Conservation (phyloP, 164 flowering plant species). For the Kingdonia uniflora region DNA sequence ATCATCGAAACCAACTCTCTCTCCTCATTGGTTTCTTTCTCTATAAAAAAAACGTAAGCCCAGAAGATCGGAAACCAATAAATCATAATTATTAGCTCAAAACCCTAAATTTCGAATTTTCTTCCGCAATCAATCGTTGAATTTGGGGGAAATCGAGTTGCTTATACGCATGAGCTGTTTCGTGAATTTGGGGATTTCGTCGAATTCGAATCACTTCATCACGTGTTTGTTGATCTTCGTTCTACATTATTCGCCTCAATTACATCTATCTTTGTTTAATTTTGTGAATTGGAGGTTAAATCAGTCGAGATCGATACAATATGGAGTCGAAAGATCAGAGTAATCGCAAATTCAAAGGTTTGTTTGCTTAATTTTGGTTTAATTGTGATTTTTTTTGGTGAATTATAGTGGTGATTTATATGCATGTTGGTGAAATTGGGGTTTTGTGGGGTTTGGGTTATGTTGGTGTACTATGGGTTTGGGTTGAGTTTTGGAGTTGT, state of each 20-base stretch:
- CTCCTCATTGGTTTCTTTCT: too few relatives aligned
- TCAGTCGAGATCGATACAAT: not conserved
- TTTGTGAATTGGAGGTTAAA: constrained; percentile 12
- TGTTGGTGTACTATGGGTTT: too few relatives aligned
- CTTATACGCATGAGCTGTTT: constrained; percentile 75
- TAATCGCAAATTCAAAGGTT: constrained; percentile 26
- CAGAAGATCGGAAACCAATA: too few relatives aligned
- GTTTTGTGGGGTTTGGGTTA: too few relatives aligned
- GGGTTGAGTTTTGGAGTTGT: too few relatives aligned
- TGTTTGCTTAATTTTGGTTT: not conserved
- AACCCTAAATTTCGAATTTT: too few relatives aligned
- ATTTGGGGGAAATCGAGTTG: not conserved
- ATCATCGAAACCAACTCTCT: too few relatives aligned
- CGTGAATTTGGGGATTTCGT: constrained; percentile 40
- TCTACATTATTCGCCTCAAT: constrained; percentile 64
- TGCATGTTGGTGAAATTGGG: not conserved
- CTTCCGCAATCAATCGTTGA: not conserved
- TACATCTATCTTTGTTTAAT: constrained; percentile 13
- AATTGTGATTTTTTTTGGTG: not conserved
- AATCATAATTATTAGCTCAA: too few relatives aligned
- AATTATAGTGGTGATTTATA: not conserved
- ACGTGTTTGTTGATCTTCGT: constrained; percentile 48
- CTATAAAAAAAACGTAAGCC: too few relatives aligned
- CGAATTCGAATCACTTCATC: constrained; percentile 52
- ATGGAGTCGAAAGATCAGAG: constrained; percentile 22